Evolutionary conservation across 345 rosid genomes (phyloP), one percentile per base, ranked within the genome.

Genomic region (Gossypioides kirkii): DNA sequence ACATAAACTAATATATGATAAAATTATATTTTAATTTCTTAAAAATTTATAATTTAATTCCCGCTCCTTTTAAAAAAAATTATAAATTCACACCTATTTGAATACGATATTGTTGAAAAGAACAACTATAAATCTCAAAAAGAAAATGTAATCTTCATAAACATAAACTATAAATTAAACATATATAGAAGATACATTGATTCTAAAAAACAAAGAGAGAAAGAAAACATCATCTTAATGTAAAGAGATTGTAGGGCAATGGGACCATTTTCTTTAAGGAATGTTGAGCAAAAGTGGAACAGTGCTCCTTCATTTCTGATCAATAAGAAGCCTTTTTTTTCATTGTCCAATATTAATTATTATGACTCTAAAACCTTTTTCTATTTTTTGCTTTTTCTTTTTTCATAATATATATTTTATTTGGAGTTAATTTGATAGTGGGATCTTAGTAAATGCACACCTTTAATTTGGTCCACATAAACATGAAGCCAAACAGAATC

Each of bases 231-330:
- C 59, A 61, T 42, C 66, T 17, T 18, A 18, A 36, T 32, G 56
- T 66, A 20, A 68, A 43, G 10, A 59, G 77, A 63, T 55, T 72
- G 69, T 47, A 22, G 7, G 7, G n/a, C 62, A 61, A 66, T 43
- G 84, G 84, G 87, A 80, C 84, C 87, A 64, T 76, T 74, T 67
- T 69, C 73, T 65, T 76, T 61, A 22, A 43, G 73, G 74, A 68
- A 75, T 85, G 87, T 83, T 84, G 8, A n/a, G 42, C 64, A 65
- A 86, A 86, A 81, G 87, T 53, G 79, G 78, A 61, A 73, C 87
- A 81, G 9, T 22, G 26, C 72, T 69, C 79, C 83, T 74, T 26
- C 76, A 45, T 74, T 82, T 79, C 23, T 74, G 78, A 82, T 80
- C 50, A 81, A 73, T 25, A 14, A 46, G 60, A 72, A 53, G 42